Percentiles rank a stretch among this genome's conserved stretches.
phyloP scores from a whole-genome alignment of 352 stramenopile genomes.

The Globisporangium cederbergense region DNA sequence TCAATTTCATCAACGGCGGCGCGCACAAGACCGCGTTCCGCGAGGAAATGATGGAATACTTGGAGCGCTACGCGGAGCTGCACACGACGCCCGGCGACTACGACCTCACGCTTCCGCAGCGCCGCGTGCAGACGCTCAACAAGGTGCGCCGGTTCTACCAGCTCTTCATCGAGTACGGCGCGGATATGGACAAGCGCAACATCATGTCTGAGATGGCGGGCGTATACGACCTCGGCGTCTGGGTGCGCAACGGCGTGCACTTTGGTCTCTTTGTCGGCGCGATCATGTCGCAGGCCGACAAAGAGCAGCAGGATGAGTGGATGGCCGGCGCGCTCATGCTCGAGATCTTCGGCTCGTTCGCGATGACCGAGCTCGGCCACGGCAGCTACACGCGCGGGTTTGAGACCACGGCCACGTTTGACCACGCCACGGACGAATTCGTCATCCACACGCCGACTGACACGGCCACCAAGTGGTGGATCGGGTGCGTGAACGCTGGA shows the following conservation, averaged over 20 bases:
- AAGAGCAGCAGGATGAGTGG: conserved; percentile 84
- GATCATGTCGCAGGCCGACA: conserved; percentile 67
- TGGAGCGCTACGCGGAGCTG: conserved; percentile 49
- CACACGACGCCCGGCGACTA: conserved; percentile 32
- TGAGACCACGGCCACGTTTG: conserved; percentile 95
- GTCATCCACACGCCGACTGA: conserved; percentile 94
- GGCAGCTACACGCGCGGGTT: conserved; percentile 84
- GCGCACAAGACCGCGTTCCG: conserved; percentile 37
- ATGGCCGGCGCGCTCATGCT: conserved; percentile 67
- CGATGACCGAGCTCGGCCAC: conserved; percentile 92
- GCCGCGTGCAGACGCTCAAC: conserved; percentile 45
- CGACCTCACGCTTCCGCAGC: conserved; percentile 47
- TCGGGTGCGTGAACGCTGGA: neutral
- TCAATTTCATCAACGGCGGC: conserved; percentile 57
- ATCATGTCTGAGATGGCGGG: conserved; percentile 58
- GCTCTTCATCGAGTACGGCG: conserved; percentile 59
- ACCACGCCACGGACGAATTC: conserved; percentile 88
- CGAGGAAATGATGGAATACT: conserved; percentile 44
- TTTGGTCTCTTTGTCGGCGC: conserved; percentile 82
- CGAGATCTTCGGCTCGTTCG: conserved; percentile 83
- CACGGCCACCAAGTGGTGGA: conserved; percentile 95
- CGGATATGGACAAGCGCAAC: conserved; percentile 52
- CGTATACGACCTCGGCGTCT: conserved; percentile 61
- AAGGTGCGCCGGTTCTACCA: conserved; percentile 54
- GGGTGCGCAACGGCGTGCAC: conserved; percentile 78